Percentiles rank a stretch among this genome's conserved stretches.
These are phyloP conservation scores for Leptographium procerum DNA, from an alignment of 2,329 filamentous ascomycete genomes.

Conservation along the genomic window DNA sequence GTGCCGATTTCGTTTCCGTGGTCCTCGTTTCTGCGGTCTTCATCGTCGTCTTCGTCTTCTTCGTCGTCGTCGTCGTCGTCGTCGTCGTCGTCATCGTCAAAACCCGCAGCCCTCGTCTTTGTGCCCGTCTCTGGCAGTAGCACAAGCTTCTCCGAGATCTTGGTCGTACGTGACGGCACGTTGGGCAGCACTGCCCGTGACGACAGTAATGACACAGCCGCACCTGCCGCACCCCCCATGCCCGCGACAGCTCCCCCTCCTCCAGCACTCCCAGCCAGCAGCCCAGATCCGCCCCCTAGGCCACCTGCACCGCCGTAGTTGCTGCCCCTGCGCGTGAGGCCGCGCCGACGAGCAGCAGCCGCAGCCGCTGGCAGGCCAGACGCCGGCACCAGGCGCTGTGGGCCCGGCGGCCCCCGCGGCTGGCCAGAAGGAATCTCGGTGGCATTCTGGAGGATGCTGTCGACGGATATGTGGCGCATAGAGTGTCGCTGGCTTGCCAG, in stretches of 20 bases:
- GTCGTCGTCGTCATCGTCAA: conserved; percentile 17
- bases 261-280: conserved; percentile 7
- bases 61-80: conserved; percentile 51
- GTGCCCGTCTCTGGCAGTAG: conserved; percentile 72
- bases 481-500: conserved; percentile 21
- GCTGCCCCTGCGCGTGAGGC: conserved; percentile 14
- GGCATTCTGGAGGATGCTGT: conserved; percentile 88
- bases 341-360: conserved; percentile 5
- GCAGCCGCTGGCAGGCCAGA: conserved; percentile 2
- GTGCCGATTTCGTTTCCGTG: conserved; percentile 25
- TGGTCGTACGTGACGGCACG: conserved; percentile 77
- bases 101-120: conserved; percentile 16
- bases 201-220: neutral
- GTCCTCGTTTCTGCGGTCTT: conserved; percentile 49
- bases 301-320: conserved; percentile 19
- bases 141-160: conserved; percentile 95
- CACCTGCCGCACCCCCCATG: neutral
- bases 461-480: conserved; percentile 77
- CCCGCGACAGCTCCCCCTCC: conserved; percentile 24
- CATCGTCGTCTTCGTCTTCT: conserved; percentile 44
- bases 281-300: neutral
- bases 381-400: conserved; percentile 23
- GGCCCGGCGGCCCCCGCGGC: conserved; percentile 61
- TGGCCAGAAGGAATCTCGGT: conserved; percentile 94
- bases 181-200: conserved; percentile 35